These are phyloP conservation scores for Xylaria sp. DNA, from an alignment of 2,329 filamentous ascomycete genomes.

Conservation along the genomic window DNA sequence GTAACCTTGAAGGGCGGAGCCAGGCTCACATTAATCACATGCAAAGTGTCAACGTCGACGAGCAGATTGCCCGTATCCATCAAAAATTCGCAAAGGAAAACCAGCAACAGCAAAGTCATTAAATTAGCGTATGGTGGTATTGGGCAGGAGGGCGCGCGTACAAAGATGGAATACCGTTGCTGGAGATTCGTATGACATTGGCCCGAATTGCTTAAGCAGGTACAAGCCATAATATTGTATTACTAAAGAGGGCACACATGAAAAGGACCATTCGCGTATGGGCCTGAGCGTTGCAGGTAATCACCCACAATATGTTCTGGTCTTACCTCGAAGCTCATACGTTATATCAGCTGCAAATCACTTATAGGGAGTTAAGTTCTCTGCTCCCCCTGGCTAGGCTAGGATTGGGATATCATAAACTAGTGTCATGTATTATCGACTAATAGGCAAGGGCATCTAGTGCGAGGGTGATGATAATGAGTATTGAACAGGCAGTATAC, in stretches of 20 bases:
- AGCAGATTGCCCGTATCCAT: conserved; percentile 78
- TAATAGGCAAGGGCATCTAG: not conserved
- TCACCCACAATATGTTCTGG: conserved; percentile 42
- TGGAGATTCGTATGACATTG: not conserved
- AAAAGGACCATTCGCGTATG: conserved; percentile 13
- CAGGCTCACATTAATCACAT: conserved; percentile 66
- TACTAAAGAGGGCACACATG: conserved; percentile 7
- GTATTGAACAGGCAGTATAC: conserved; percentile 13
- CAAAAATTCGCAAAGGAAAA: conserved; percentile 62
- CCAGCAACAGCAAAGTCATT: conserved; percentile 40
- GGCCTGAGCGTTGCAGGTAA: conserved; percentile 44
- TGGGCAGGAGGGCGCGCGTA: not conserved
- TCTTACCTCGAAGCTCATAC: conserved; percentile 45
- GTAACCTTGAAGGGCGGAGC: conserved; percentile 69
- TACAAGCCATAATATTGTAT: conserved; percentile 11
- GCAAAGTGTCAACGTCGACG: conserved; percentile 81
- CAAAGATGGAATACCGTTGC: not conserved
- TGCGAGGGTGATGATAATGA: not conserved
- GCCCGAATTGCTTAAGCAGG: conserved; percentile 7
- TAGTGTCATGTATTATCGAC: conserved; percentile 8
- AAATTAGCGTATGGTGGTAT: not conserved
- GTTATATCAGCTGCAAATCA: conserved; percentile 35
- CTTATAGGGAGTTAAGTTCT: conserved; percentile 6
- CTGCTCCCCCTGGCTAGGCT: conserved; percentile 16
- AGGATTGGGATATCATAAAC: conserved; percentile 13